Evolutionary conservation across 2,329 filamentous ascomycete genomes (phyloP).

Genomic region (Huntiella decipiens): DNA sequence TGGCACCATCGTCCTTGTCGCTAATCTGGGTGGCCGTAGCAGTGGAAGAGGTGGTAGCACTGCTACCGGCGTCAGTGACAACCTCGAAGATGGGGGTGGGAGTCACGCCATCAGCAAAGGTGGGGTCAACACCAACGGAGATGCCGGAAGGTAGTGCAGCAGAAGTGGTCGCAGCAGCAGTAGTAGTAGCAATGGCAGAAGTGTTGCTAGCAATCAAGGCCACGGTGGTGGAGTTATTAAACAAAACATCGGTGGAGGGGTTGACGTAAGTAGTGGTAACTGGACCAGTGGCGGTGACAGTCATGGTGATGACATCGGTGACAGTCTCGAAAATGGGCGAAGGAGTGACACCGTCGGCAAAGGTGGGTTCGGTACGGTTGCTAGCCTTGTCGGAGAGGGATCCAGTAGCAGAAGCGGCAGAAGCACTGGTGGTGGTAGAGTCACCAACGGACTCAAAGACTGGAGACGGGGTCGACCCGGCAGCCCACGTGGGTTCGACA

Average conservation of each 20-base stretch:
- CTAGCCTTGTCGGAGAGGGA: neutral
- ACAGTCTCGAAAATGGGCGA: neutral
- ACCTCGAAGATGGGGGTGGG: slow-evolving; percentile 1
- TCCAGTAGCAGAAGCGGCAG: neutral
- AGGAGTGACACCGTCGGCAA: slow-evolving; percentile 2
- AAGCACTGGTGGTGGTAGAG: neutral
- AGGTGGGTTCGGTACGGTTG: slow-evolving; percentile 1
- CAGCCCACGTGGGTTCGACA: neutral
- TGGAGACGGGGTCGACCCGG: neutral
- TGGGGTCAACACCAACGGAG: neutral
- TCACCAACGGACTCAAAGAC: neutral
- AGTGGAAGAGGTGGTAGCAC: neutral
- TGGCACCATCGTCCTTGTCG: neutral
- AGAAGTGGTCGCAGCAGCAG: neutral
- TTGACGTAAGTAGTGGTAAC: neutral
- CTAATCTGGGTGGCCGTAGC: neutral
- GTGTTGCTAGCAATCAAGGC: neutral
- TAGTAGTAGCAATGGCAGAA: neutral
- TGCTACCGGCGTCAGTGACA: neutral
- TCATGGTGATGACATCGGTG: neutral
- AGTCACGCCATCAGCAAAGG: slow-evolving; percentile 2
- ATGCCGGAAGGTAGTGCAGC: neutral
- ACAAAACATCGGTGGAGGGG: neutral
- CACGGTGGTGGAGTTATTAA: neutral
- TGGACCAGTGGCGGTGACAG: neutral